phyloP scores from a whole-genome alignment of 2,329 filamentous ascomycete genomes.

The Trichoderma harzianum region DNA sequence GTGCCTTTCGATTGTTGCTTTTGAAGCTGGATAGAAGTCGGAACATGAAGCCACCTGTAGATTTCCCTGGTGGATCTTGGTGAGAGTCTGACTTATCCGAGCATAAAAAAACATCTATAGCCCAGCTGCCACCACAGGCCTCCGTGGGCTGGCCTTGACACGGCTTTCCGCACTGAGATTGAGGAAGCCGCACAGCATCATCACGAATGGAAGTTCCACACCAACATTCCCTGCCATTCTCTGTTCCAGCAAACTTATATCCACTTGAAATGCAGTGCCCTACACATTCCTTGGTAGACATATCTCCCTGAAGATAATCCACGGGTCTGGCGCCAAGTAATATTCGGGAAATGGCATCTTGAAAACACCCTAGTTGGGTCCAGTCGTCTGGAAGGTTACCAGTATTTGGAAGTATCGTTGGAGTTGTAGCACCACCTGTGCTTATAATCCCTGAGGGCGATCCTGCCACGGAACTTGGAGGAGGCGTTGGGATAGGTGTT shows the following conservation, averaged over 20 bases:
- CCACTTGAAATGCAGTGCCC: constrained; percentile 42
- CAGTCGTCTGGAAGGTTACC: constrained; percentile 21
- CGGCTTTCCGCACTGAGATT: constrained; percentile 24
- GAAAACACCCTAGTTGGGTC: constrained; percentile 33
- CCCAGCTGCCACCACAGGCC: constrained; percentile 27
- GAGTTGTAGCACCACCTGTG: neutral
- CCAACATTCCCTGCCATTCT: constrained; percentile 51
- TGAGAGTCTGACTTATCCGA: neutral
- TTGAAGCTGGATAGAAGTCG: constrained; percentile 6
- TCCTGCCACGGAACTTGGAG: neutral
- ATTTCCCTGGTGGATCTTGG: neutral
- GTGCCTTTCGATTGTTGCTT: neutral
- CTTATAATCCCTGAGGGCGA: neutral
- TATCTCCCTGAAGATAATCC: constrained; percentile 31
- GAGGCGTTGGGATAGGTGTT: neutral
- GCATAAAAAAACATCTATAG: constrained; percentile 24
- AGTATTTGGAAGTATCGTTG: neutral
- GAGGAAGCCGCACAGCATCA: constrained; percentile 25
- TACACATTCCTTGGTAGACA: constrained; percentile 50
- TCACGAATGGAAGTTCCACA: constrained; percentile 37
- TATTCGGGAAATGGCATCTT: constrained; percentile 26
- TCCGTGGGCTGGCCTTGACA: constrained; percentile 21
- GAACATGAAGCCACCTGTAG: neutral
- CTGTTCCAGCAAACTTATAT: constrained; percentile 46
- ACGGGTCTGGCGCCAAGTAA: constrained; percentile 25